Base-by-base conservation (phyloP, 2,329 filamentous ascomycete species). In the Rutstroemia sp. region DNA sequence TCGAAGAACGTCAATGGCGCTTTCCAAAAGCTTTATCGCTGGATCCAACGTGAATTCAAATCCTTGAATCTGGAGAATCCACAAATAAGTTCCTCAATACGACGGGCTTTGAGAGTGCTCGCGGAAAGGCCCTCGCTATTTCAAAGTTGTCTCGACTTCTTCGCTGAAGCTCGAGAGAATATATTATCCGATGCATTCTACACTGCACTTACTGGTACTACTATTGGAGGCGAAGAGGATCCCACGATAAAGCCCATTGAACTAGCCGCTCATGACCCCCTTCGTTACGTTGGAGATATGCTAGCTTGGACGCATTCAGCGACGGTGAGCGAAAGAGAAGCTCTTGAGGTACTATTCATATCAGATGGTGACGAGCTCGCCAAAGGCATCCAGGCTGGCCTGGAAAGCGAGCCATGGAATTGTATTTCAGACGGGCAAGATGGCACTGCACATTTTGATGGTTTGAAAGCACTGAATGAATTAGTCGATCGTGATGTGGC, bases 241-340 rank as follows among this genome's bases (percentile, higher is more conserved):
- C 73, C 75, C 23, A 79, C 80, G 2, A 76, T 87, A 38, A 96
- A 97, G 68, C 92, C 94, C 0, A 99, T 99, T 61, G 92, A 99
- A 68, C 82, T 97, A 64, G 87, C 86, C 10, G 92, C 94, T 0
- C 92, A 97, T 69, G 94, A 99, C 67, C 86, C 90, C 1, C 74
- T 97, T 25, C 84, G 94, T 19, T 97, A 97, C 70, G 84, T 95
- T 2, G 91, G 94, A 53, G 94, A 99, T 68, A 99, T 99, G 92
- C 79, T 99, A 14, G 94, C 94, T 5, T 99, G 94, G 94, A 84
- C 88, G 5, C 94, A 99, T 70, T 96, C 94, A 0, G 88, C 92
- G 2, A 87, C 92, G 0, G 94, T 99, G 1, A 95, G 92, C 34
- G 94, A 99, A 71, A 82, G 89, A 52, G 94, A 99, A 71, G 91